Conservation (phyloP, 257 asterid species). For the Apocynum venetum region DNA sequence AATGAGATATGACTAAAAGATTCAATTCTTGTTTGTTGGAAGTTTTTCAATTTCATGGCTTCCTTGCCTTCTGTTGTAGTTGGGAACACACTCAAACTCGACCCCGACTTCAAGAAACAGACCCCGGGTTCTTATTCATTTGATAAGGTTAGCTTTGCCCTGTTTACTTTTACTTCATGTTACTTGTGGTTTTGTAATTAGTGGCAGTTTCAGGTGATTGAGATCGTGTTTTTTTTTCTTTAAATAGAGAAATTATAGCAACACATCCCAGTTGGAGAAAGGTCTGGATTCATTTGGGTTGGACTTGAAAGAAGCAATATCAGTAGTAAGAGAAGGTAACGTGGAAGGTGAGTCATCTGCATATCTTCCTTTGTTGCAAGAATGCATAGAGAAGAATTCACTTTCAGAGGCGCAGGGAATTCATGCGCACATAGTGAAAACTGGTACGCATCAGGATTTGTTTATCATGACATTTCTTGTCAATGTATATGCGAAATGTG, state of each 20-base stretch:
- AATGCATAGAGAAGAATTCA: conserved; percentile 48
- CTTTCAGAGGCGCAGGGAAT: conserved; percentile 44
- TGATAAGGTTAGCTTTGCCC: conserved; percentile 46
- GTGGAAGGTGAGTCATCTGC: conserved; percentile 44
- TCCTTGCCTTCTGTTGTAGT: conserved; percentile 62
- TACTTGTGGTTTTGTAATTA: background rate
- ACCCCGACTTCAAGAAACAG: conserved; percentile 49
- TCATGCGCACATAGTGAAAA: conserved; percentile 67
- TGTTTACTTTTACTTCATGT: background rate
- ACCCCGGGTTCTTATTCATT: conserved; percentile 37
- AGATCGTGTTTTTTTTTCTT: conserved; percentile 1
- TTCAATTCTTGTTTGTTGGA: background rate
- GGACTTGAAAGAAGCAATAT: conserved; percentile 49
- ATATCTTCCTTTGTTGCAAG: conserved; percentile 65
- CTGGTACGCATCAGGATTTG: conserved; percentile 49
- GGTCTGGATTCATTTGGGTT: conserved; percentile 30
- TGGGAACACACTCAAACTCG: conserved; percentile 62
- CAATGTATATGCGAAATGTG: conserved; percentile 69
- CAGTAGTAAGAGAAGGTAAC: conserved; percentile 32
- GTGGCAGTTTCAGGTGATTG: background rate
- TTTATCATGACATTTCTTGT: conserved; percentile 76
- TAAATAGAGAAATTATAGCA: conserved; percentile 36
- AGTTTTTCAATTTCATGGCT: conserved; percentile 47
- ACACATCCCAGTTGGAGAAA: conserved; percentile 37
- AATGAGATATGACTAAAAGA: conserved; percentile 6